A percentile compares a stretch with the other conserved stretches of the same genome.
Conservation (phyloP, 2,329 filamentous ascomycete genomes). For the Grosmannia serpens region DNA sequence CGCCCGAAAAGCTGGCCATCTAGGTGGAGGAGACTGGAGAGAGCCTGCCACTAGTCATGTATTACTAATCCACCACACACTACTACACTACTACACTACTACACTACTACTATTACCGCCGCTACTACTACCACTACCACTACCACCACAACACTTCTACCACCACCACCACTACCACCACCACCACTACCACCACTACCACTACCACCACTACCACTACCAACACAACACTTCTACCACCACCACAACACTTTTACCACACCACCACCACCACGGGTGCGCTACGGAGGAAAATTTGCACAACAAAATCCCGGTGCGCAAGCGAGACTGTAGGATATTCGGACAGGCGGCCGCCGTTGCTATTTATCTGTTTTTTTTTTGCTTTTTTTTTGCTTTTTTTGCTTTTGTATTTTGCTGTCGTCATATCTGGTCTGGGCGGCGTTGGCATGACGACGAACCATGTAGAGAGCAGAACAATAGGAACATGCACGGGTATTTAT, state of each 20-base stretch:
- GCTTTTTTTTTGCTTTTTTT: background rate
- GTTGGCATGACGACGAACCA: background rate
- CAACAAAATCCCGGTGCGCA: background rate
- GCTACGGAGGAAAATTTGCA: background rate
- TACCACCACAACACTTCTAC: too few species aligned
- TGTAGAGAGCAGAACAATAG: background rate
- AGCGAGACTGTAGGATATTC: background rate
- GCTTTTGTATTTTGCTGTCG: background rate
- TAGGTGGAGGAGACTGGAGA: background rate
- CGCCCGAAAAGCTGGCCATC: background rate
- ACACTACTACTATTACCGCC: too few species aligned
- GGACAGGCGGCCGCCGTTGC: background rate
- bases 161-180: too few species aligned
- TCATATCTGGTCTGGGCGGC: background rate
- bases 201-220: too few species aligned
- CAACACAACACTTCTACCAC: too few species aligned
- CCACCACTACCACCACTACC: too few species aligned
- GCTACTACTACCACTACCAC: too few species aligned
- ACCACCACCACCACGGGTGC: background rate
- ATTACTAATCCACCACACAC: background rate
- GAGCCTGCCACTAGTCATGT: background rate
- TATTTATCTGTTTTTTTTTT: background rate
- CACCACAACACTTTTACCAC: too few species aligned
- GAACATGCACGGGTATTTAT: background rate
- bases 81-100: too few species aligned